Base-by-base conservation (phyloP, 2,329 filamentous ascomycete genomes). In the Penicillium concentricum region DNA sequence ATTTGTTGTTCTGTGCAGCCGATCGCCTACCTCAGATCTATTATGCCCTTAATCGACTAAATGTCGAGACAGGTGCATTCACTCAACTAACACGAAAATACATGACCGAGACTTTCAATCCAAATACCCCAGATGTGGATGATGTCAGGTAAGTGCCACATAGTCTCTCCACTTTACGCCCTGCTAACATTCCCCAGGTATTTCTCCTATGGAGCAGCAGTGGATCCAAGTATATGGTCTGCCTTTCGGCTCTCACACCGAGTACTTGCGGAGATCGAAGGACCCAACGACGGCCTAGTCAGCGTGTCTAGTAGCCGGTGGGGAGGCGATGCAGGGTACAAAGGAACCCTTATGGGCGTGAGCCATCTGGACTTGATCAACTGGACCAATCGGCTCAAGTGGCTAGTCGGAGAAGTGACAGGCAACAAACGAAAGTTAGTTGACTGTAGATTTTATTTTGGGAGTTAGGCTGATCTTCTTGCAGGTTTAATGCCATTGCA, bases 331-430 rank as follows among this genome's bases (percentile, higher is more conserved):
- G 39, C 61, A 8, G 72, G 72, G 10, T 87, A 87, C 63, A 84
- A 85, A 67, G 85, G 85, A 28, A 87, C 85, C 1, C 67, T 87
- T 49, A 75, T 85, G n/a, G 82, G 82, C 4, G 84, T 87, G 56
- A 86, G 81, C 68, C 85, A 87, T 72, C 69, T 87, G 45, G 84
- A 87, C 63, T 67, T 87, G 59, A 87, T 87, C 70, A 87, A 87
- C 63, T 87, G 85, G 85, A 85, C 83, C 28, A 87, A 86, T 61
- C 75, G 84, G 30, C 64, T 86, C 37, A 81, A 85, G 62, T 85
- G 82, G 81, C 76, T 82, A 56, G 76, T 84, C 47, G 84, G 82
- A 68, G 76, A 81, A 56, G 65, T 87, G 51, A 82, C 80, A 2
- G 82, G 84, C 4, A 80, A 80, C 56, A 81, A 80, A 69, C 75